Percentiles rank a stretch among this genome's conserved stretches.
Evolutionary conservation across 495 filamentous ascomycete genomes (phyloP).

Genomic region (Cercophora sp.): DNA sequence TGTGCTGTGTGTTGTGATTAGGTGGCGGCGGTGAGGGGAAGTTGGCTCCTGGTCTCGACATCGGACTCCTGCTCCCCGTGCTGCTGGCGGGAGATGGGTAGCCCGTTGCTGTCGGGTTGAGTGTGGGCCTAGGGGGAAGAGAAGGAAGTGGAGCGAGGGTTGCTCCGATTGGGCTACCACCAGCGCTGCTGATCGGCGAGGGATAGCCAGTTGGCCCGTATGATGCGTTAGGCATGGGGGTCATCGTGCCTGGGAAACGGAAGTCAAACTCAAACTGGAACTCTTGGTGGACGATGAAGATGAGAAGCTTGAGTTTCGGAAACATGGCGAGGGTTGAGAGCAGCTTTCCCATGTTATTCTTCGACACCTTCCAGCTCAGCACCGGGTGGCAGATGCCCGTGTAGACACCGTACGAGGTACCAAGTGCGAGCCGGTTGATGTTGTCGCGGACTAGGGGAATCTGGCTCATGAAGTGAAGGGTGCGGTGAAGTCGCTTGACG

Average conservation of each 20-base stretch:
- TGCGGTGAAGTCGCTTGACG: conserved; percentile 45
- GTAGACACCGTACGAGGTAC: conserved; percentile 46
- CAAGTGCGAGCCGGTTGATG: conserved; percentile 40
- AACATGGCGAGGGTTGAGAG: conserved; percentile 42
- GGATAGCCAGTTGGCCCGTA: conserved; percentile 4
- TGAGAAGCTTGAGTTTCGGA: conserved; percentile 35
- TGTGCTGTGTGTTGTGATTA: background rate
- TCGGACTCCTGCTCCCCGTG: no score
- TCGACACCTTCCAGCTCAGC: conserved; percentile 44
- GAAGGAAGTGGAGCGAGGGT: background rate
- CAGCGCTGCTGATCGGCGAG: conserved; percentile 9
- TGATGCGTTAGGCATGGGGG: conserved; percentile 17
- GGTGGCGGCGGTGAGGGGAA: conserved; percentile 1
- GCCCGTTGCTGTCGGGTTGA: background rate
- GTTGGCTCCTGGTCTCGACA: background rate
- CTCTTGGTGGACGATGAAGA: conserved; percentile 46
- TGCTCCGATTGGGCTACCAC: conserved; percentile 1
- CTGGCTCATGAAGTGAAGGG: conserved; percentile 46
- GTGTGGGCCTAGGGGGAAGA: background rate
- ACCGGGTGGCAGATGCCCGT: conserved; percentile 44
- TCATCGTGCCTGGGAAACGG: conserved; percentile 26
- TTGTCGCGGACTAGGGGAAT: conserved; percentile 42
- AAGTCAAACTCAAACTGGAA: conserved; percentile 45
- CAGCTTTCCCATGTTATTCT: conserved; percentile 45
- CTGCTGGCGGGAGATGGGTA: conserved; percentile 1